Percentiles rank a stretch among this genome's conserved stretches.
Conservation (phyloP, 2,329 filamentous ascomycete genomes). For the Apiospora sp. region DNA sequence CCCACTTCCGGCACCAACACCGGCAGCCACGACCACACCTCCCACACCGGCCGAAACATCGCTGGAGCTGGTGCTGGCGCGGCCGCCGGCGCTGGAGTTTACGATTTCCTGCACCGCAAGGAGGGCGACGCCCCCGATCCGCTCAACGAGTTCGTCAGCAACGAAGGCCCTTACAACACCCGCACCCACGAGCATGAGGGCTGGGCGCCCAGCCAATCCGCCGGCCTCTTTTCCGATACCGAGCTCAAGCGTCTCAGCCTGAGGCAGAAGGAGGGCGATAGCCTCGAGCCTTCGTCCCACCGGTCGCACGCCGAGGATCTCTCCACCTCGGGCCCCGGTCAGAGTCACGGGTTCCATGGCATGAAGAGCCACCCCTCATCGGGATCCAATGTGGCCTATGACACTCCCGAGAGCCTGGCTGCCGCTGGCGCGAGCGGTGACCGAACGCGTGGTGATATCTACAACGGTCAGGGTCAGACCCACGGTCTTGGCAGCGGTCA, state of each 20-base stretch:
- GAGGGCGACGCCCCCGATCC: background rate
- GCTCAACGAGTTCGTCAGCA: constrained; percentile 7
- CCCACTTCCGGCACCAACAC: background rate
- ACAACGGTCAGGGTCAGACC: background rate
- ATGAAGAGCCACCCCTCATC: background rate
- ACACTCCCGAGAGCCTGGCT: background rate
- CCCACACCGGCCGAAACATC: background rate
- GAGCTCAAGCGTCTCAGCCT: background rate
- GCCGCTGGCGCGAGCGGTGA: background rate
- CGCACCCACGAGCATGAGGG: background rate
- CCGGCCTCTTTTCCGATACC: background rate
- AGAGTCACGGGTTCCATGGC: background rate
- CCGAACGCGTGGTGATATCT: background rate
- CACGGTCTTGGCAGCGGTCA: background rate
- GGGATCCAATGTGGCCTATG: background rate
- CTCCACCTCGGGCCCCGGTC: background rate
- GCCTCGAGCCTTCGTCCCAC: background rate
- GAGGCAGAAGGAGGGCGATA: background rate
- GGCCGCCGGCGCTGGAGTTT: background rate
- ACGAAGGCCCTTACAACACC: background rate
- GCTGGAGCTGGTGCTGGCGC: background rate
- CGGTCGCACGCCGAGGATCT: background rate
- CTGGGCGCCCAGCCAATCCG: background rate
- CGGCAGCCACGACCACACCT: background rate
- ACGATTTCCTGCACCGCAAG: constrained; percentile 18